Evolutionary conservation across 495 filamentous ascomycete genomes (phyloP), one percentile per base, ranked within the genome.

Genomic region (Penicillium desertorum): DNA sequence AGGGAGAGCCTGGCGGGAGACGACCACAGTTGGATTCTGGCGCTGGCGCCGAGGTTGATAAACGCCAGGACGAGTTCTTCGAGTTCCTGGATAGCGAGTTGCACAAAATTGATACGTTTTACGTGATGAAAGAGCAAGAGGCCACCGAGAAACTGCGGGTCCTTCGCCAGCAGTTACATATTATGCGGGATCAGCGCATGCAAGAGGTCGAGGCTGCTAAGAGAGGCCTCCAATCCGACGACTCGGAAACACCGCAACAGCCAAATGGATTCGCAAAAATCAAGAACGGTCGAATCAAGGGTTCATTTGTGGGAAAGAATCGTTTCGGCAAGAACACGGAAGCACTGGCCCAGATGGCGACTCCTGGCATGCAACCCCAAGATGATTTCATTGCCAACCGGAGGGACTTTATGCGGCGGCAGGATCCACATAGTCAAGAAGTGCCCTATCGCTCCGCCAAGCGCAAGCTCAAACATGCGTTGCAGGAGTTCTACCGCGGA

Each of bases 401-500:
- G 78, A 85, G 83, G 56, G 88, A 92, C 66, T 91, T 89, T 54
- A 75, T 83, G 36, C 81, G 83, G n/a, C 80, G 80, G 27, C 77
- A 71, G 36, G 71, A 79, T 58, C 39, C 74, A 62, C 63, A 69
- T 0, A 70, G 52, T 54, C 75, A 79, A 51, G 86, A 87, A 23
- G 85, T 94, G 4, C 80, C 91, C 0, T 95, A 96, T 70, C 81
- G 88, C 37, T 81, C 85, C 16, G 94, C 94, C 1, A 97, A 96
- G 70, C 78, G 87, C 49, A 96, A 96, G 71, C 81, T 98, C 50
- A 97, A 96, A 67, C 70, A 88, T 45, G 94, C 94, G 0, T 65
- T 96, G 56, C 89, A 92, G 64, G 94, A 98, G 71, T 96, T 88
- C 65, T 96, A 98, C 68, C 85, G 93, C 30, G 87, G 91, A 7